Evolutionary conservation across 192 early-diverging fungal genomes (phyloP).

Genomic region (Glomus cerebriforme): DNA sequence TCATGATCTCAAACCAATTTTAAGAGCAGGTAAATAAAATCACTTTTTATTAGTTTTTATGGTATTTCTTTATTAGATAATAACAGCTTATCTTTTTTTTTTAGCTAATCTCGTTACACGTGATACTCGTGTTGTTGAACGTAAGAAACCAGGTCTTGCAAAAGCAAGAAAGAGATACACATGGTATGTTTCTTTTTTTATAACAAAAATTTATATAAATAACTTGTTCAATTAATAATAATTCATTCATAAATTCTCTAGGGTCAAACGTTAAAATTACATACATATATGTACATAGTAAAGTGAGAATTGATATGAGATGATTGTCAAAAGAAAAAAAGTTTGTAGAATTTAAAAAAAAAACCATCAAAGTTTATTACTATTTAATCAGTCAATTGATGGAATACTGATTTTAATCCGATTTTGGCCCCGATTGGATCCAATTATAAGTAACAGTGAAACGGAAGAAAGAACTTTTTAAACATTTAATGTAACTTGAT

Average conservation of each 20-base stretch:
- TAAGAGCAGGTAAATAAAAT: conserved; percentile 51
- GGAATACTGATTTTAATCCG: too few relatives aligned
- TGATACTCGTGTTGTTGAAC: conserved; percentile 82
- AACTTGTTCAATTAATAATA: not conserved
- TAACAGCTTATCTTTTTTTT: conserved; percentile 23
- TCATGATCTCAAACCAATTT: conserved; percentile 53
- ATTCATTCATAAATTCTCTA: not conserved
- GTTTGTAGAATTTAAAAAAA: too few relatives aligned
- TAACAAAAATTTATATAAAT: not conserved
- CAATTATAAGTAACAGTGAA: too few relatives aligned
- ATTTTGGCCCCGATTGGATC: too few relatives aligned
- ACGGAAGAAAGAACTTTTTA: too few relatives aligned
- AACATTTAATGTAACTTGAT: too few relatives aligned
- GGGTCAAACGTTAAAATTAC: conserved; percentile 17
- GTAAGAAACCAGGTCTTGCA: conserved; percentile 95
- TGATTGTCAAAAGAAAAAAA: too few relatives aligned
- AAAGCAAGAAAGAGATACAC: conserved; percentile 92
- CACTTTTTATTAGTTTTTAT: not conserved
- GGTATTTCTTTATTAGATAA: not conserved
- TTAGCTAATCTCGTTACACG: conserved; percentile 55
- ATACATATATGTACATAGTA: too few relatives aligned
- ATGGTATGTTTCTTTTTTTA: conserved; percentile 49
- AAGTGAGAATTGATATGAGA: too few relatives aligned
- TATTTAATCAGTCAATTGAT: too few relatives aligned
- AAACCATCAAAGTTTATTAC: too few relatives aligned